Base-by-base conservation (phyloP, 2,329 filamentous ascomycete species). In the Sclerotinia nivalis region DNA sequence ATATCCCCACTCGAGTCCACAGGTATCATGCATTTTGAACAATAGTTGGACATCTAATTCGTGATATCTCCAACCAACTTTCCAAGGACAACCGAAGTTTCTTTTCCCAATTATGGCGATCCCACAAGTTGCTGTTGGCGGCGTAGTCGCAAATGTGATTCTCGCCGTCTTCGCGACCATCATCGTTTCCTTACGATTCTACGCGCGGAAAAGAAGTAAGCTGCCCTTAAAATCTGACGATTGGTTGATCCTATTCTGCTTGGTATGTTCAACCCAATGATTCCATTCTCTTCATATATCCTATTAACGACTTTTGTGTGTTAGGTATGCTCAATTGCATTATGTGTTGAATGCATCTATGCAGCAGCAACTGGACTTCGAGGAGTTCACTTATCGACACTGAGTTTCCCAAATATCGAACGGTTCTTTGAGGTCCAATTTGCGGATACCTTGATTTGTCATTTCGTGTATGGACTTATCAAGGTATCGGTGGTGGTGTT, bases 401-500 rank as follows among this genome's bases (percentile, higher is more conserved):
- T 68, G 31, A 34, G 22, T 25, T 60, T 60, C 9, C 40, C 66
- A 7, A n/a, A 68, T 4, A 59, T 60, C n/a, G 54, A 60, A 22
- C 34, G 66, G 9, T 60, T 60, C 55, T 68, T 60, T 13, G 40
- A 60, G 18, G 28, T 68, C 1, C 54, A 68, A 25, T 68, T 68
- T 45, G 31, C 50, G 1, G 64, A 66, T 66, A 56, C 64, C 6
- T 31, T 66, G 49, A 66, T 66, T n/a, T 66, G 64, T 10, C 64
- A 66, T 56, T 68, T 68, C 47, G 55, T 60, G 12, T 58, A 59
- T 43, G 66, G 66, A 37, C 55, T 68, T 9, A 68, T 60, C 43
- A 68, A 68, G 13, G 15, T 68, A 60, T 68, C 66, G 15, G 66
- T 68, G 1, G 54, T 68, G 25, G 22, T 69, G 15, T 69, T 69